Evolutionary conservation across 2,329 filamentous ascomycete genomes (phyloP).

Genomic region (Pseudogymnoascus sp.): DNA sequence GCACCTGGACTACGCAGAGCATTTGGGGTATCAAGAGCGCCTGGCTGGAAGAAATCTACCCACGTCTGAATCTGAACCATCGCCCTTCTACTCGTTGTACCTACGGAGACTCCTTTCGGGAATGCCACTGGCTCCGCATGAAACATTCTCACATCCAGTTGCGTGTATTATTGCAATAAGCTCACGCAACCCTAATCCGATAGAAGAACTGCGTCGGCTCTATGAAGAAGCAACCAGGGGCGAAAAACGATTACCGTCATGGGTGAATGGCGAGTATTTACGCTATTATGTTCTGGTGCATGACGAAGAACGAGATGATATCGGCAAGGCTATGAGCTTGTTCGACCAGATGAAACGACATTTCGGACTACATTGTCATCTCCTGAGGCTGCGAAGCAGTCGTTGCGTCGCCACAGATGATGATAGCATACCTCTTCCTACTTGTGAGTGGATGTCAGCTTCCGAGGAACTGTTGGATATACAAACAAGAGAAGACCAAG

Average conservation of each 20-base stretch:
- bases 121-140: slow-evolving; percentile 69
- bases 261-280: slow-evolving; percentile 86
- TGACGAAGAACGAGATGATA: slow-evolving; percentile 92
- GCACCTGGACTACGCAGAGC: slow-evolving; percentile 70
- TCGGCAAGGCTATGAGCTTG: slow-evolving; percentile 75
- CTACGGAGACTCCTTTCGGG: slow-evolving; percentile 75
- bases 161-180: slow-evolving; percentile 93
- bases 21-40: slow-evolving; percentile 25
- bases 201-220: slow-evolving; percentile 75
- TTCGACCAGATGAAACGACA: slow-evolving; percentile 99
- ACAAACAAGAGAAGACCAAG: slow-evolving; percentile 56
- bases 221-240: slow-evolving; percentile 81
- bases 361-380: slow-evolving; percentile 89
- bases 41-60: slow-evolving; percentile 25
- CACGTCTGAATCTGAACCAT: slow-evolving; percentile 35
- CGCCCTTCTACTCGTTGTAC: slow-evolving; percentile 79
- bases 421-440: slow-evolving; percentile 73
- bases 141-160: slow-evolving; percentile 91
- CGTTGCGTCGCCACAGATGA: slow-evolving; percentile 86
- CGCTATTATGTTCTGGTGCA: slow-evolving; percentile 95
- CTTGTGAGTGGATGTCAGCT: slow-evolving; percentile 83
- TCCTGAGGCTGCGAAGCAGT: slow-evolving; percentile 75
- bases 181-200: slow-evolving; percentile 72
- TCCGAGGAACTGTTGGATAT: slow-evolving; percentile 75
- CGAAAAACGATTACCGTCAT: slow-evolving; percentile 63